Base-by-base conservation (phyloP, 2,329 filamentous ascomycete species). In the Exophiala dermatitidis region DNA sequence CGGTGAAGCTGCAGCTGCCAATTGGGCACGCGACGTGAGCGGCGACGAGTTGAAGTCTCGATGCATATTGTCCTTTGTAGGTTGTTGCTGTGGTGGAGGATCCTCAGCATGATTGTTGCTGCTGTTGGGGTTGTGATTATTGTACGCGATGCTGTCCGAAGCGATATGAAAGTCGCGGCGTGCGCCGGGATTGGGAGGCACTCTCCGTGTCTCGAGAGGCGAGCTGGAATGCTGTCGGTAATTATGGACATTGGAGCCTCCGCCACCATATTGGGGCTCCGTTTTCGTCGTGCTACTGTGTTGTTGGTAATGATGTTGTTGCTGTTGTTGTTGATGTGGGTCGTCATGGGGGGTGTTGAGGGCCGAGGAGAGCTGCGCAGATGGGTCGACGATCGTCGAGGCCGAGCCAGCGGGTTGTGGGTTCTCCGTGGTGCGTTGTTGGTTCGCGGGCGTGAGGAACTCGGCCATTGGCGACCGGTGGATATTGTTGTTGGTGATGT, bases 341-440 rank as follows among this genome's bases (percentile, higher is more conserved):
- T 60, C 63, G 38, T 69, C 69, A 40, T 71, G 69, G 4, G 72
- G 72, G 2, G 72, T 74, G 53, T 74, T 72, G 45, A 70, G 67
- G 4, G 70, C 65, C 1, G 71, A 74, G 4, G 72, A 74, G 49
- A 69, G 67, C 31, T 67, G 69, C 10, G 68, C 68, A 6, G 71
- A 72, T 28, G 64, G 63, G 50, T 75, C 73, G 2, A 71, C 67
- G 38, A 75, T 73, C 2, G 73, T 75, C 5, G 72, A 74, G 26
- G 71, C 73, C 3, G 73, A 75, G 26, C 72, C 73, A 54, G 71
- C 69, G 4, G 71, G 68, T 12, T 68, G 71, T 53, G 71, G 66
- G 5, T 70, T 63, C 50, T 75, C 72, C 10, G 71, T 67, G 8
- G 69, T 64, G 31, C 71, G 68, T 60, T 71, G 73, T 61, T 74